A percentile compares a stretch with the other conserved stretches of the same genome.
These are phyloP conservation scores for Fusarium tuaranense DNA, from an alignment of 2,329 filamentous ascomycete genomes.

Conservation along the genomic window DNA sequence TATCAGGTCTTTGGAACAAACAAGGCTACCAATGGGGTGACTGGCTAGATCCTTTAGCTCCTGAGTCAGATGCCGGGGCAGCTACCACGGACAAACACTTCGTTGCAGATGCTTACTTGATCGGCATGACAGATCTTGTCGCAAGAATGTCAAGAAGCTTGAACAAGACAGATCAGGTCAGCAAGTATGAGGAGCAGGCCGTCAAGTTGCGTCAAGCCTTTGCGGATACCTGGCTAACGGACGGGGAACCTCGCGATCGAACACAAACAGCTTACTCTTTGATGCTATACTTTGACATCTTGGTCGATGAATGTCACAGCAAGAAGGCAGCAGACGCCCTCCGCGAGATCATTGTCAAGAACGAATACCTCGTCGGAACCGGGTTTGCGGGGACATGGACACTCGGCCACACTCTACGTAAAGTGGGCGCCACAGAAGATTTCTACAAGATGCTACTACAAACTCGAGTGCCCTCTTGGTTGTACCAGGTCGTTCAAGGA, in stretches of 20 bases:
- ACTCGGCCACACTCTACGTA: neutral
- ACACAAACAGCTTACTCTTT: conserved; percentile 57
- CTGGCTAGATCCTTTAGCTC: conserved; percentile 21
- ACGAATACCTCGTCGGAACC: conserved; percentile 53
- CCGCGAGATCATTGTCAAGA: conserved; percentile 49
- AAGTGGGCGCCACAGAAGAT: conserved; percentile 45
- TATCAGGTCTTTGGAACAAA: conserved; percentile 3
- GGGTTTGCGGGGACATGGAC: conserved; percentile 48
- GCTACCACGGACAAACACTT: conserved; percentile 15
- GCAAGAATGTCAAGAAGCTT: neutral
- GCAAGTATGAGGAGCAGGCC: neutral
- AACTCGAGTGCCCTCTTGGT: conserved; percentile 58
- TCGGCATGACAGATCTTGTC: neutral
- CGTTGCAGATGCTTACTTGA: conserved; percentile 19
- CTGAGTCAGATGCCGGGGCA: conserved; percentile 6
- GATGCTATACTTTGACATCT: conserved; percentile 53
- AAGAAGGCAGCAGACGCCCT: conserved; percentile 40
- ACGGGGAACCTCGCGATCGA: conserved; percentile 4
- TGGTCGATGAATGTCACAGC: conserved; percentile 32
- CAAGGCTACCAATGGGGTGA: conserved; percentile 12
- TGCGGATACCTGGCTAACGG: neutral
- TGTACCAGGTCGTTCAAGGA: conserved; percentile 60
- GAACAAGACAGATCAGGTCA: neutral
- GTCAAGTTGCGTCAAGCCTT: neutral
- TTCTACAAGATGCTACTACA: conserved; percentile 63